These are phyloP conservation scores for Emergomyces africanus DNA, from an alignment of 2,329 filamentous ascomycete genomes.

Conservation along the genomic window DNA sequence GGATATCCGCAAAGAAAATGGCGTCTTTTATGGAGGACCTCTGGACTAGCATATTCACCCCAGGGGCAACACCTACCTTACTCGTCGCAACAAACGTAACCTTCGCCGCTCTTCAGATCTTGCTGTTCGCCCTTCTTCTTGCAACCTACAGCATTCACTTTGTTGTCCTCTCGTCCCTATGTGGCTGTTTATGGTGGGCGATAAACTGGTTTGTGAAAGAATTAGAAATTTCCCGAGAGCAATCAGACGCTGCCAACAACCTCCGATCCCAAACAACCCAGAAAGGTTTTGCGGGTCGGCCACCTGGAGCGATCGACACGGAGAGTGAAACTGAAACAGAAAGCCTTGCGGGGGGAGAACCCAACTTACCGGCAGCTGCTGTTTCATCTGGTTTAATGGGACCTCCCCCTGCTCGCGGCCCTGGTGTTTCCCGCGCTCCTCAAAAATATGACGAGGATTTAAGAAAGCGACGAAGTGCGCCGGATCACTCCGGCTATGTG, in stretches of 20 bases:
- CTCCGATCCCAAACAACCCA: neutral
- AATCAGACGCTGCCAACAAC: neutral
- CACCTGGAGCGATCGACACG: slow-evolving; percentile 22
- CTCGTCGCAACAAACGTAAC: slow-evolving; percentile 80
- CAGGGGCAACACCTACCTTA: slow-evolving; percentile 77
- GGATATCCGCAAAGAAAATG: slow-evolving; percentile 18
- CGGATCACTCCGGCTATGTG: slow-evolving; percentile 40
- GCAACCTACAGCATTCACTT: slow-evolving; percentile 86
- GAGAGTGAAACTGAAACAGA: slow-evolving; percentile 36
- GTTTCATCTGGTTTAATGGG: slow-evolving; percentile 6
- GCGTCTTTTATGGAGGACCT: slow-evolving; percentile 56
- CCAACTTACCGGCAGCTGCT: slow-evolving; percentile 4
- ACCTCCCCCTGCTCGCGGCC: slow-evolving; percentile 1
- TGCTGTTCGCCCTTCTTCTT: slow-evolving; percentile 62
- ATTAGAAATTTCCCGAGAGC: slow-evolving; percentile 8
- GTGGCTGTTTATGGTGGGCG: slow-evolving; percentile 73
- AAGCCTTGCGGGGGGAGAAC: slow-evolving; percentile 14
- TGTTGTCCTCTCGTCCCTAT: slow-evolving; percentile 63
- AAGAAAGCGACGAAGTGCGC: slow-evolving; percentile 33
- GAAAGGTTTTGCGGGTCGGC: slow-evolving; percentile 1
- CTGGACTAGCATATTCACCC: slow-evolving; percentile 87
- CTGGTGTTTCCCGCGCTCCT: slow-evolving; percentile 1
- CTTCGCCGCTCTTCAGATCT: slow-evolving; percentile 71
- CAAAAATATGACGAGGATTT: slow-evolving; percentile 17
- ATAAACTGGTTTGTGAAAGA: slow-evolving; percentile 76